These are phyloP conservation scores for Serendipita indica DNA, from an alignment of 768 basidiomycete genomes.

Conservation along the genomic window DNA sequence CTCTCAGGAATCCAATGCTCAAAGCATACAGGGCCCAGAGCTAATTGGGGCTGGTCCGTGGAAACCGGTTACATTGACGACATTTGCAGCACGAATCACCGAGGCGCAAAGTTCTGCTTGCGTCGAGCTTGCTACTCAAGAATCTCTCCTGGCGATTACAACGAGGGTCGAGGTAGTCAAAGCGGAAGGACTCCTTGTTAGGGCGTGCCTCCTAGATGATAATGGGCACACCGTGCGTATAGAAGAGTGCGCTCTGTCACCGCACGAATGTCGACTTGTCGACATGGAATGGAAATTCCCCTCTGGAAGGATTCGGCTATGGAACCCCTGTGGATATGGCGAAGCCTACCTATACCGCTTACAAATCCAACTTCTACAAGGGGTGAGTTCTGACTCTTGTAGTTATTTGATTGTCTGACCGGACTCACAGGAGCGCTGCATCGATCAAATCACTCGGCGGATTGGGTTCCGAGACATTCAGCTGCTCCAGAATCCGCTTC, in stretches of 20 bases:
- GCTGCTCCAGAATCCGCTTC: constrained; percentile 65
- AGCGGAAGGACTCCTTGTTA: not conserved
- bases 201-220: not conserved
- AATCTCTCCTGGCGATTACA: constrained; percentile 16
- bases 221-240: not conserved
- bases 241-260: not conserved
- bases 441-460: not conserved
- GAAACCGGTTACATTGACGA: constrained; percentile 21
- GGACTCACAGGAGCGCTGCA: too few relatives aligned
- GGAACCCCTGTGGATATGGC: not conserved
- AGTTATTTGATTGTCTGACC: too few relatives aligned
- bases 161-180: constrained; percentile 18
- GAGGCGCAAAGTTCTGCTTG: constrained; percentile 17
- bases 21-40: constrained; percentile 22
- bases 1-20: not conserved
- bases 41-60: constrained; percentile 26
- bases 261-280: not conserved
- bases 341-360: not conserved
- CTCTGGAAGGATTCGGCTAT: not conserved
- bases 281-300: not conserved
- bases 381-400: not conserved
- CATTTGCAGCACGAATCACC: constrained; percentile 18
- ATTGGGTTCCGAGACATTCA: constrained; percentile 68
- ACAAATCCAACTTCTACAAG: not conserved
- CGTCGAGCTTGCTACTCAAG: constrained; percentile 15